Evolutionary conservation across 805 yeast genomes (phyloP), one percentile per base, ranked within the genome.

Genomic region (Suhomyces faveliae): DNA sequence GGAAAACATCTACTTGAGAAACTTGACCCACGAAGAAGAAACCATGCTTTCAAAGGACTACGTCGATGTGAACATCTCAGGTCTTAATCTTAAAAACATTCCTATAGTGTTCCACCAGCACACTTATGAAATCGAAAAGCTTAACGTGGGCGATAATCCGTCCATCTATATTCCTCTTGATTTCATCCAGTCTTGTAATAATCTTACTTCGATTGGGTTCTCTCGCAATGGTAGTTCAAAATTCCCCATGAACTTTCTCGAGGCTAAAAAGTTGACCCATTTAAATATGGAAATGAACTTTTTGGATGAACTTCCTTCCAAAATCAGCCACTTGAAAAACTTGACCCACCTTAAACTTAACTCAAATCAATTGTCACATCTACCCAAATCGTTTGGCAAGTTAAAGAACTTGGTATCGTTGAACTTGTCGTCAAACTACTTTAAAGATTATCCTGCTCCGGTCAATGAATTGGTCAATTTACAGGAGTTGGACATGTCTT

Each of bases 61-160:
- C 51, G 82, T 84, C 19, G 81, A 83, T 61, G 95, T 89, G 9
- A 81, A 87, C 61, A 74, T 90, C 51, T 78, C 83, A 33, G 80
- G 86, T 47, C 77, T 86, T 71, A 84, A 86, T 56, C 71, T 91
- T 47, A 89, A 88, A 52, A 88, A 89, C 15, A 87, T 92, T 6
- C 97, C 97, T 0, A 85, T 89, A 46, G 77, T 86, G 23, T 80
- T 91, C 52, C 89, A 85, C 61, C 87, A 82, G 55, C 87, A 82
- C 50, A 87, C 96, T 0, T 79, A 84, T 47, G 92, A 88, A 52
- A 89, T 91, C 49, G 87, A 86, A 56, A 77, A 84, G 51, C 73
- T 91, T 51, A 92, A 91, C 64, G 89, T 89, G 7, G 86, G 95
- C 2, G 81, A 85, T 52, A 91, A 91, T 62, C 96, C 96, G 3